Evolutionary conservation across 2,329 filamentous ascomycete species (phyloP), one percentile per base, ranked within the genome.

Genomic region (Graphilbum sp.): DNA sequence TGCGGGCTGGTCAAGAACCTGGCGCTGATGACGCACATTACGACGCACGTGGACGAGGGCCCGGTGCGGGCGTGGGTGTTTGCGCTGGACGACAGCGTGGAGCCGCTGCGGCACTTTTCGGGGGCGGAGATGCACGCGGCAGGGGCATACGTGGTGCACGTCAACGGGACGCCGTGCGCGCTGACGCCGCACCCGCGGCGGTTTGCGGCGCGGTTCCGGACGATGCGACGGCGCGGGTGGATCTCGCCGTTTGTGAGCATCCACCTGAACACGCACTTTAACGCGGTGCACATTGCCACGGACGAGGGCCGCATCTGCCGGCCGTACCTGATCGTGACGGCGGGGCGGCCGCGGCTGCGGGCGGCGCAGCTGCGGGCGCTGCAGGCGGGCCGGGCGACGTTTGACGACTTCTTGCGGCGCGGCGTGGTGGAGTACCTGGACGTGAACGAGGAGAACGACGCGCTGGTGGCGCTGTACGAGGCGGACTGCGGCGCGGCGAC

Each of bases 21-120:
- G 63, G 90, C 90, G 9, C 66, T 98, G 41, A 98, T 98, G 90
- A 98, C 92, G 37, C 92, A 98, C 53, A 96, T 98, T 49, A 98
- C 90, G 1, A 98, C 90, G 2, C 85, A 94, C 46, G 85, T 93
- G 40, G 86, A 95, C 40, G 90, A 96, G 54, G 84, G 76, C 16
- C 87, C 90, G 1, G 83, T 98, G 15, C 79, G 78, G 50, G 79
- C 84, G 50, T 75, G 92, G 54, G 77, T 95, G 2, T 90, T 87
- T 53, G 77, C 83, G 40, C 67, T 96, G 20, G 87, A 93, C 33
- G 79, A 84, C 3, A 83, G 88, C 40, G 81, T 93, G 25, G 76
- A 80, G 45, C 75, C 78, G 4, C 73, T 92, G 36, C 77, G 79
- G 27, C 67, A 69, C 48, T 72, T 72, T 45, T 66, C 67, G 35